A percentile compares a stretch with the other conserved stretches of the same genome.
phyloP scores from a whole-genome alignment of 805 yeast genomes.

The Metschnikowia shivogae region DNA sequence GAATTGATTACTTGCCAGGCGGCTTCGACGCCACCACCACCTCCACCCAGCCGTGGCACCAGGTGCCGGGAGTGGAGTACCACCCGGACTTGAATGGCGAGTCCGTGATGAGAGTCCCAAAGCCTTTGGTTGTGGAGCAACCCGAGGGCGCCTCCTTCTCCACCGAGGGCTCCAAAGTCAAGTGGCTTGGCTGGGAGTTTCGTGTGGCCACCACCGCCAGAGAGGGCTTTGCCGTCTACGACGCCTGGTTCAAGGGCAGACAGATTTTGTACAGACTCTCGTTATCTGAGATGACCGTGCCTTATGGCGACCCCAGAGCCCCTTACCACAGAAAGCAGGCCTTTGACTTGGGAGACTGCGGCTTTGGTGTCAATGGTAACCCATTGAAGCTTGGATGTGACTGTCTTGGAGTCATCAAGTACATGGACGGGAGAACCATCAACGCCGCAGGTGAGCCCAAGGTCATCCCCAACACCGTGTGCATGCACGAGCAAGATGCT shows the following conservation, averaged over 20 bases:
- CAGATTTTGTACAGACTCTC: slow-evolving; percentile 69
- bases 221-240: slow-evolving; percentile 76
- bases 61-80: slow-evolving; percentile 62
- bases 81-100: slow-evolving; percentile 67
- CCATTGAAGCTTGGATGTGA: slow-evolving; percentile 71
- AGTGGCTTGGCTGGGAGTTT: slow-evolving; percentile 85
- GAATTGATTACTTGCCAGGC: slow-evolving; percentile 71
- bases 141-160: slow-evolving; percentile 79
- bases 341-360: slow-evolving; percentile 81
- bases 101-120: slow-evolving; percentile 47
- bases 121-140: slow-evolving; percentile 65
- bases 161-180: slow-evolving; percentile 54
- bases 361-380: slow-evolving; percentile 73
- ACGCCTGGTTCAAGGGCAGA: slow-evolving; percentile 71
- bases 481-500: slow-evolving; percentile 78
- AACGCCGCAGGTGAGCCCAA: slow-evolving; percentile 59
- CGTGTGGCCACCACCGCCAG: slow-evolving; percentile 65
- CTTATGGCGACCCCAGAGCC: slow-evolving; percentile 80
- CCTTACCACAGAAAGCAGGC: slow-evolving; percentile 87
- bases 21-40: slow-evolving; percentile 60
- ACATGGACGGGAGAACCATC: slow-evolving; percentile 58
- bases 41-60: slow-evolving; percentile 59
- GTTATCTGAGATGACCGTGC: slow-evolving; percentile 82
- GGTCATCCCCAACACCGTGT: slow-evolving; percentile 63
- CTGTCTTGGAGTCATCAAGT: slow-evolving; percentile 75